phyloP scores from a whole-genome alignment of 345 rosid species.

The Trapa incisa region DNA sequence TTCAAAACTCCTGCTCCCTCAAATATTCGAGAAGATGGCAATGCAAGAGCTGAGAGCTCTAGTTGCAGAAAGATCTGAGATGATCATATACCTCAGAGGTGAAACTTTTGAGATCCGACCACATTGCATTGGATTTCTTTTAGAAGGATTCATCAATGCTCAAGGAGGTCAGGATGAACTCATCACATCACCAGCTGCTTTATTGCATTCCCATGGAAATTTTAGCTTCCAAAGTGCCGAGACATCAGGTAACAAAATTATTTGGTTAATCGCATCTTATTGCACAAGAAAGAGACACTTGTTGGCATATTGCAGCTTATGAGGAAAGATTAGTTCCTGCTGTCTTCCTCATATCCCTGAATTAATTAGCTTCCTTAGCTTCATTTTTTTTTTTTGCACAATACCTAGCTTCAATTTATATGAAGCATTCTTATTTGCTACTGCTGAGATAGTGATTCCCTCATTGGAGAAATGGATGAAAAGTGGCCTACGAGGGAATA shows the following conservation, averaged over 20 bases:
- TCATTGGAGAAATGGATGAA: too few species aligned
- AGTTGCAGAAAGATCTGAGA: conserved; percentile 49
- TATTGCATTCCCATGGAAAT: conserved; percentile 35
- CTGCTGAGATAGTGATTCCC: background rate
- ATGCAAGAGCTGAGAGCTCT: conserved; percentile 75
- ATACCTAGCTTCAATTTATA: too few species aligned
- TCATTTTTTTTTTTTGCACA: too few species aligned
- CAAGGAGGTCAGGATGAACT: conserved; percentile 46
- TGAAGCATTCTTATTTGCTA: background rate
- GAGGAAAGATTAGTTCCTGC: background rate
- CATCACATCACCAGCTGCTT: conserved; percentile 48
- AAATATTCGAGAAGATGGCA: conserved; percentile 61
- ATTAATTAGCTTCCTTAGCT: background rate
- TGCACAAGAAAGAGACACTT: background rate
- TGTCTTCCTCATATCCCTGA: background rate
- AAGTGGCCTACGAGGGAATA: too few species aligned
- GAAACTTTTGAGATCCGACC: conserved; percentile 54
- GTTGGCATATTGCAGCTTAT: background rate
- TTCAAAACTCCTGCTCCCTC: conserved; percentile 75
- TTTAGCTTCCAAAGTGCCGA: conserved; percentile 41
- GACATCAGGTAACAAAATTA: conserved; percentile 38
- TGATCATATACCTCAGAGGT: conserved; percentile 49
- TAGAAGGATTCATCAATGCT: conserved; percentile 69
- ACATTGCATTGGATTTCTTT: conserved; percentile 52
- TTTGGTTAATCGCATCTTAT: background rate